Conservation (phyloP, 805 yeast species). For the Tetrapisispora nanseiensis region DNA sequence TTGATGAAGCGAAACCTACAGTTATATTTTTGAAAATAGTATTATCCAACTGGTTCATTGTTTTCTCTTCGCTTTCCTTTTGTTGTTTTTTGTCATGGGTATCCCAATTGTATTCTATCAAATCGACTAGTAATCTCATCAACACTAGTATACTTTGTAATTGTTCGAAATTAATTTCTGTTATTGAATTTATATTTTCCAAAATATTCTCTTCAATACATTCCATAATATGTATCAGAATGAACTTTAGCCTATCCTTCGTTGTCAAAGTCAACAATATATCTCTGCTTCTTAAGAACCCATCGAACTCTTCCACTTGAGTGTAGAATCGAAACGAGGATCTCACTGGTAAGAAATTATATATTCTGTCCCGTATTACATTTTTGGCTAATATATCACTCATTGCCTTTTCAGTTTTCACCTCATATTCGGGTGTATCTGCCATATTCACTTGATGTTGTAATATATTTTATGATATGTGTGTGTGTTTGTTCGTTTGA, state of each 20-base stretch:
- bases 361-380: conserved; percentile 8
- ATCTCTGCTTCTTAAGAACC: conserved; percentile 8
- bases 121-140: conserved; percentile 31
- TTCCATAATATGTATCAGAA: conserved; percentile 7
- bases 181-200: conserved; percentile 4
- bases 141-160: conserved; percentile 29
- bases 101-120: conserved; percentile 32
- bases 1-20: conserved; percentile 28
- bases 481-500: neutral
- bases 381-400: conserved; percentile 9
- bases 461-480: too few species aligned
- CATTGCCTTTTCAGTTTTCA: conserved; percentile 1
- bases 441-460: too few species aligned
- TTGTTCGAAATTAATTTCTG: conserved; percentile 7
- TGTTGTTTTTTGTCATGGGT: conserved; percentile 17
- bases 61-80: conserved; percentile 14
- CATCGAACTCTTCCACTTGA: conserved; percentile 14
- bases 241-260: neutral
- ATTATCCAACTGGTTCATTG: neutral
- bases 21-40: conserved; percentile 16
- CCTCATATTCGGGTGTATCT: neutral
- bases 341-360: conserved; percentile 9
- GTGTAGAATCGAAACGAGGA: conserved; percentile 6
- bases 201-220: conserved; percentile 7
- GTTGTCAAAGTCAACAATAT: conserved; percentile 8